These are phyloP conservation scores for Fusarium devonianum DNA, from an alignment of 2,329 filamentous ascomycete genomes.

Conservation along the genomic window DNA sequence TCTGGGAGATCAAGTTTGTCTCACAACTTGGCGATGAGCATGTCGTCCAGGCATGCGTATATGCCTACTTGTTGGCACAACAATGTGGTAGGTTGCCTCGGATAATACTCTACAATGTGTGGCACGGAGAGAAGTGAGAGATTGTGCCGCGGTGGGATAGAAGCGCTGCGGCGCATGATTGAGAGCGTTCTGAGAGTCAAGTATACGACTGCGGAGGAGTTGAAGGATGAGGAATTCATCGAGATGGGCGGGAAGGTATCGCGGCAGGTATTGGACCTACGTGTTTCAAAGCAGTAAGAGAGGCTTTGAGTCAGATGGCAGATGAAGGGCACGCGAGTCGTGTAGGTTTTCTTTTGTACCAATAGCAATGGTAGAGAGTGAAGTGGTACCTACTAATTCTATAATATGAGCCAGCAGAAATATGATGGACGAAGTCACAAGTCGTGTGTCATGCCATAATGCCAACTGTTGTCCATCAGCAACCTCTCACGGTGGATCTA, in stretches of 20 bases:
- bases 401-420: no score
- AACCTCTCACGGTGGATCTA: no score
- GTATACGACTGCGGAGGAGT: conserved; percentile 16
- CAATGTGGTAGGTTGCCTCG: conserved; percentile 16
- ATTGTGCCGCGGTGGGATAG: conserved; percentile 23
- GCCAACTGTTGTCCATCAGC: no score
- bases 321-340: no score
- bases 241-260: conserved; percentile 7
- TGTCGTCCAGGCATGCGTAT: conserved; percentile 38
- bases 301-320: no score
- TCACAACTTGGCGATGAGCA: conserved; percentile 37
- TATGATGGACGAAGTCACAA: no score
- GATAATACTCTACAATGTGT: conserved; percentile 41
- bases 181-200: conserved; percentile 29
- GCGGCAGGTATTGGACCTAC: conserved; percentile 9
- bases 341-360: no score
- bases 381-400: no score
- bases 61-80: conserved; percentile 35
- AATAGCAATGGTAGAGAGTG: no score
- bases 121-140: conserved; percentile 38
- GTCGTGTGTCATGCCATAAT: no score
- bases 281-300: background rate
- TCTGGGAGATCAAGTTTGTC: conserved; percentile 46
- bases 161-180: conserved; percentile 20
- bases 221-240: conserved; percentile 24